Evolutionary conservation across 352 stramenopile genomes (phyloP).

Genomic region (Globisporangium iwayamae): DNA sequence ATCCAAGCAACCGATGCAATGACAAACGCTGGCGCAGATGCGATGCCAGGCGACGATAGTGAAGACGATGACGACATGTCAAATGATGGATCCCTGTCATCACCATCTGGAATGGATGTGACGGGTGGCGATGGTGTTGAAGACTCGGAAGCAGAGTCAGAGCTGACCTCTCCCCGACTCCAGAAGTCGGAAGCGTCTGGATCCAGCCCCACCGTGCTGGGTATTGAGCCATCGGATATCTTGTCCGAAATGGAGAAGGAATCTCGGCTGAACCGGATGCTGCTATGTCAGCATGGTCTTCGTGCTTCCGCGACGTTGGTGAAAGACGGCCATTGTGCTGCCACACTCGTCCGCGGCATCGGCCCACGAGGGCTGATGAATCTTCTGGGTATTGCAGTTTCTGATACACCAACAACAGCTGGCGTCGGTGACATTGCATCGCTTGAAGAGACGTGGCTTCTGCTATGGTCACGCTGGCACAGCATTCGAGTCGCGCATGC

Average conservation of each 20-base stretch:
- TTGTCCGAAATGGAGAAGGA: slow-evolving; percentile 74
- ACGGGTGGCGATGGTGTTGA: slow-evolving; percentile 31
- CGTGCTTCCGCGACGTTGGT: slow-evolving; percentile 67
- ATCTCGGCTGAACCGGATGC: slow-evolving; percentile 65
- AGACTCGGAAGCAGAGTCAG: slow-evolving; percentile 63
- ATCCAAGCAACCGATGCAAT: slow-evolving; percentile 45
- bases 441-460: slow-evolving; percentile 76
- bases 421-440: slow-evolving; percentile 69
- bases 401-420: slow-evolving; percentile 62
- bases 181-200: slow-evolving; percentile 14
- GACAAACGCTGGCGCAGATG: slow-evolving; percentile 31
- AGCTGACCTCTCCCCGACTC: slow-evolving; percentile 28
- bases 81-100: slow-evolving; percentile 71
- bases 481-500: slow-evolving; percentile 48
- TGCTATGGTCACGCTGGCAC: slow-evolving; percentile 78
- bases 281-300: slow-evolving; percentile 76
- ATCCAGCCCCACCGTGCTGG: slow-evolving; percentile 6
- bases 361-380: slow-evolving; percentile 54
- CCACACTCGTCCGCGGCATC: slow-evolving; percentile 61
- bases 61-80: slow-evolving; percentile 87
- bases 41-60: slow-evolving; percentile 44
- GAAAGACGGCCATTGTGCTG: slow-evolving; percentile 59
- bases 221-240: slow-evolving; percentile 48
- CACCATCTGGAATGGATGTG: slow-evolving; percentile 65
- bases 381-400: slow-evolving; percentile 64